Evolutionary conservation across 805 yeast genomes (phyloP), one percentile per base, ranked within the genome.

Genomic region (Ogataea sp.): DNA sequence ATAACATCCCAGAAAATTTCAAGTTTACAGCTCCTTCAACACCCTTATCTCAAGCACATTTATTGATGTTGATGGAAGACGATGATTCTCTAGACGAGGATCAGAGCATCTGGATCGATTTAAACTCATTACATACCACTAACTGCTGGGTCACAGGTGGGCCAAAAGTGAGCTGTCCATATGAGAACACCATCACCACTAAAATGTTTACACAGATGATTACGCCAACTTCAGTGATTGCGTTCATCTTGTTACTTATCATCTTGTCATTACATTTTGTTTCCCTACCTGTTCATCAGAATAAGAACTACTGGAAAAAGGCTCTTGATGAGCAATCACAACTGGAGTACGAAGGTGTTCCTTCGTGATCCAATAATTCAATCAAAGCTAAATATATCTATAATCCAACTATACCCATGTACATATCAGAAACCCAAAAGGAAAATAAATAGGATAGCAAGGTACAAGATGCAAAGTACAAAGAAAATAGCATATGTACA

Each of bases 81-180:
- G 43, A 49, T 3, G 55, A 59, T 14, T 58, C 16, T 16, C 14
- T 3, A 16, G 10, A 15, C 16, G 28, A 21, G 5, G 16, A 10
- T 20, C 15, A 48, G 13, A 73, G 74, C 0, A 63, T 77, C 0
- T 89, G 97, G 97, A 73, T 87, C 3, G 87, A 86, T 59, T 49
- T 87, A 45, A 89, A 90, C 54, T 85, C 89, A 15, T 68, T 90
- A 18, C 73, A 85, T 1, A 77, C 79, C 17, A 61, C 70, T 3
- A 73, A 77, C 39, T 89, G 97, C 53, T 90, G 93, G 89, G 88
- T 88, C 4, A 58, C 73, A 11, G 96, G 95, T 1, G 96, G 95
- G 0, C 75, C 86, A 0, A 68, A 74, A 44, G 80, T 90, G 0
- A 53, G 62, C 25, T 89, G 97, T 55, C 96, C 97, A 0, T 88